Conservation (phyloP, 2,329 filamentous ascomycete species). For the Aspergillus caelatus region DNA sequence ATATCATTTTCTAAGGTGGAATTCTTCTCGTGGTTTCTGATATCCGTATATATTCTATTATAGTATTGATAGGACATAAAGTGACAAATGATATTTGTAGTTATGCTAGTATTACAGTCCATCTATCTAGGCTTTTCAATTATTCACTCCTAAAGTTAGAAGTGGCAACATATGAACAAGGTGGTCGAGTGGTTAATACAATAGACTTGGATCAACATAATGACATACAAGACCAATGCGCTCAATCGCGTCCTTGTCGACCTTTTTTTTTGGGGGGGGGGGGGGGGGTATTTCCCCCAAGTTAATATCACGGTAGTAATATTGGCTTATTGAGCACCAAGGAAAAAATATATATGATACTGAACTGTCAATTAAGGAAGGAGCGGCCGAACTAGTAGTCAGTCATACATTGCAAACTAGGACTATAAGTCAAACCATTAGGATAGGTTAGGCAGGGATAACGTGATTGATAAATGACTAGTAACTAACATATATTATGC, state of each 20-base stretch:
- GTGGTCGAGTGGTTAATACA: too few relatives aligned
- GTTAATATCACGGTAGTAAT: neutral
- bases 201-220: neutral
- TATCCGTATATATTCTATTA: neutral
- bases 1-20: neutral
- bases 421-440: neutral
- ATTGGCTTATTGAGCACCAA: neutral
- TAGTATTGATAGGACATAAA: neutral
- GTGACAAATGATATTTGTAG: too few relatives aligned
- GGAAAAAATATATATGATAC: neutral
- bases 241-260: too few relatives aligned
- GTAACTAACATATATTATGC: too few relatives aligned
- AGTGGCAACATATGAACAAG: neutral
- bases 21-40: neutral
- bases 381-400: neutral
- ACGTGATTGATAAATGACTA: neutral
- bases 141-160: neutral
- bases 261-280: too few relatives aligned
- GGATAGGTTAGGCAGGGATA: neutral
- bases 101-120: neutral
- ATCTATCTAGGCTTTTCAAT: neutral
- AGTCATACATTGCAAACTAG: neutral
- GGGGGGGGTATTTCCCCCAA: too few relatives aligned
- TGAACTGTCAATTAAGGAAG: neutral
- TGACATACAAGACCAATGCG: neutral